Percentiles rank a stretch among this genome's conserved stretches.
Conservation (phyloP, 352 stramenopile genomes). For the Globisporangium nunn region DNA sequence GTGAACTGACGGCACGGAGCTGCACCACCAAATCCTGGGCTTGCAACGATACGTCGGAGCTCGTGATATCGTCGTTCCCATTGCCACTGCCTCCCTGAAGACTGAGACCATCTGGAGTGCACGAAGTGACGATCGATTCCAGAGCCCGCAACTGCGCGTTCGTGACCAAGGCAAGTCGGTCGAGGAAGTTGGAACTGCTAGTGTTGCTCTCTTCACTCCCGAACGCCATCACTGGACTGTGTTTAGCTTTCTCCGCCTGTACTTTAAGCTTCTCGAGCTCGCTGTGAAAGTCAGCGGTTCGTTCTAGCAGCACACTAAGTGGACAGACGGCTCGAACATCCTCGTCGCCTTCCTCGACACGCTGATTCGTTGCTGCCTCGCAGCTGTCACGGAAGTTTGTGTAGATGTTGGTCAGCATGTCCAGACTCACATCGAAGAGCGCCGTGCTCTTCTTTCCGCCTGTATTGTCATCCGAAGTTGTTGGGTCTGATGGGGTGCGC, state of each 20-base stretch:
- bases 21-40: slow-evolving; percentile 54
- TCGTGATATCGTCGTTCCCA: not conserved
- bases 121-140: slow-evolving; percentile 12
- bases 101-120: not conserved
- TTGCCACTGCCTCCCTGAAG: not conserved
- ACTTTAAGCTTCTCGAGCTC: slow-evolving; percentile 47
- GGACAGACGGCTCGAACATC: slow-evolving; percentile 12
- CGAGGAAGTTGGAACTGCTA: slow-evolving; percentile 27
- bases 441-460: slow-evolving; percentile 10
- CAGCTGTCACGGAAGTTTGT: slow-evolving; percentile 24
- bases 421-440: slow-evolving; percentile 30
- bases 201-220: slow-evolving; percentile 8
- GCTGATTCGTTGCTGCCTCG: slow-evolving; percentile 5
- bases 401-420: slow-evolving; percentile 34
- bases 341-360: slow-evolving; percentile 5
- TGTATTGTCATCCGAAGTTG: not conserved
- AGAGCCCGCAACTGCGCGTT: slow-evolving; percentile 25
- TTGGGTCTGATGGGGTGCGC: no score
- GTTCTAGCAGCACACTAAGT: slow-evolving; percentile 25
- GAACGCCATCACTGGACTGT: slow-evolving; percentile 8
- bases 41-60: slow-evolving; percentile 19
- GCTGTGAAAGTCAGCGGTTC: slow-evolving; percentile 26
- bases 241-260: slow-evolving; percentile 28
- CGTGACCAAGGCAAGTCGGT: slow-evolving; percentile 32
- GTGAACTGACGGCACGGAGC: slow-evolving; percentile 40